Evolutionary conservation across 352 stramenopile genomes (phyloP), one percentile per base, ranked within the genome.

Genomic region (Phytophthora hybrid): DNA sequence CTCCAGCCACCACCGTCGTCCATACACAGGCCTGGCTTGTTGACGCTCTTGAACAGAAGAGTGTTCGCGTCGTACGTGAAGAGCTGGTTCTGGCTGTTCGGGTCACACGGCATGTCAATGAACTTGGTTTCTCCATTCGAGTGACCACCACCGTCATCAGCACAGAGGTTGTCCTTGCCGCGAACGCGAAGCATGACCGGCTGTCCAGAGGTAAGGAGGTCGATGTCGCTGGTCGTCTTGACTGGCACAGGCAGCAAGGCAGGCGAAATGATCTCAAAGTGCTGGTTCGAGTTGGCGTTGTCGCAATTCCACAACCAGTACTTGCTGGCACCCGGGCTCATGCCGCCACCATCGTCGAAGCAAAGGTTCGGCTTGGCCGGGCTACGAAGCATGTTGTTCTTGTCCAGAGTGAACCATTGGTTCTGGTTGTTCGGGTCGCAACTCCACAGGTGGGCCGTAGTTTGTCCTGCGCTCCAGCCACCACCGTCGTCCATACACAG

Each of bases 351-450:
- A 26, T 80, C 73, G 13, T 78, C 69, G 18, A 81, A 56, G 39
- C 77, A 83, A 34, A 82, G 14, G 46, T 53, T 56, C 4, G 57
- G 34, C 32, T 78, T 79, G 2, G 59, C 70, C 4, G 69, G 73
- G 54, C 68, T 78, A 3, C 52, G 63, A 8, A 83, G 31, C 34
- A 74, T 16, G 7, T 66, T 75, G 23, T 63, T 29, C 1, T 62
- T 13, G 32, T 83, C 73, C 14, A 69, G 44, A 13, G 57, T 32
- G 60, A 80, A 79, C 54, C 62, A 67, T 37, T 83, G 77, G 46
- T 80, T 80, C 44, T 31, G 26, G 41, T 77, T 72, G 18, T 59
- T 56, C 19, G 49, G n/a, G 19, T 78, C 51, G 39, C 74, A 81
- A 14, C 69, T 10, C 61, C 62, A 77, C n/a, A 76, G 29, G 13